These are phyloP conservation scores for Kandelia obovata DNA, from an alignment of 345 rosid species.

Conservation along the genomic window DNA sequence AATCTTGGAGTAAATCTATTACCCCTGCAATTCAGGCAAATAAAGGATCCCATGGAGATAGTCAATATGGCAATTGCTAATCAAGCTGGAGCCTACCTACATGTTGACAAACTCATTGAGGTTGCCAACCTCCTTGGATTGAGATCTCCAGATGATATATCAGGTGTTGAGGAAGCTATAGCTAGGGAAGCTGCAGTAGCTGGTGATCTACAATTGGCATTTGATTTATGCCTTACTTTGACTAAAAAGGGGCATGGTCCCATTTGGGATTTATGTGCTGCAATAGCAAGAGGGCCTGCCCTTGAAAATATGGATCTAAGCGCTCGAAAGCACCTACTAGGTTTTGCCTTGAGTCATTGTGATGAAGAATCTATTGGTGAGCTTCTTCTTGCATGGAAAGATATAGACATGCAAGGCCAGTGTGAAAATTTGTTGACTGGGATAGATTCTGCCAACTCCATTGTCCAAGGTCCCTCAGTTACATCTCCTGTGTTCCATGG, in stretches of 20 bases:
- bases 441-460: conserved; percentile 43
- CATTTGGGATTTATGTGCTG: conserved; percentile 96
- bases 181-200: conserved; percentile 98
- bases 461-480: conserved; percentile 31
- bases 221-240: conserved; percentile 81
- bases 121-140: conserved; percentile 96
- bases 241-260: conserved; percentile 88
- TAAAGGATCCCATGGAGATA: conserved; percentile 94
- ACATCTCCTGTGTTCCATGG: conserved; percentile 28
- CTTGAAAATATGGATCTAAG: conserved; percentile 80
- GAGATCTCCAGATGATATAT: conserved; percentile 66
- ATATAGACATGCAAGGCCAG: conserved; percentile 84
- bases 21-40: conserved; percentile 91
- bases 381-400: conserved; percentile 96
- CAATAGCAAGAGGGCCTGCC: conserved; percentile 95
- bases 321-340: conserved; percentile 76
- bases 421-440: conserved; percentile 68
- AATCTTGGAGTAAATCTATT: conserved; percentile 84
- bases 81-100: conserved; percentile 84
- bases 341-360: conserved; percentile 91
- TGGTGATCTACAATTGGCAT: conserved; percentile 95
- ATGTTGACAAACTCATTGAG: conserved; percentile 86
- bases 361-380: conserved; percentile 91
- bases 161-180: conserved; percentile 90
- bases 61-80: conserved; percentile 87